phyloP scores from a whole-genome alignment of 805 yeast species.

The Diddensiella santjacobensis region DNA sequence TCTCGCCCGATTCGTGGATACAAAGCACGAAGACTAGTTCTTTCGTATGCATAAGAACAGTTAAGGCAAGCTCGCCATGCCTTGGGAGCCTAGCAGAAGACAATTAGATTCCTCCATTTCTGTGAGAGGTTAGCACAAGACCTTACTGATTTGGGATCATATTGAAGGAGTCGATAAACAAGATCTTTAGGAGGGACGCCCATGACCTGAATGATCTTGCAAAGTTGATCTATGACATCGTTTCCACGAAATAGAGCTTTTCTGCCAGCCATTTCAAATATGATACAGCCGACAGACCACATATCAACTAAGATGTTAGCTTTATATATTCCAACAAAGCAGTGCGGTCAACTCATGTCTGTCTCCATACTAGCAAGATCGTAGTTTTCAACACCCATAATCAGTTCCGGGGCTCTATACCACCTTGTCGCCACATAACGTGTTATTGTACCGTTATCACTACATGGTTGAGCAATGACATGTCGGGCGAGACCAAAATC shows the following conservation, averaged over 20 bases:
- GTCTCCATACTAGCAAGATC: slow-evolving; percentile 46
- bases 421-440: slow-evolving; percentile 87
- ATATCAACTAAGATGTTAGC: slow-evolving; percentile 60
- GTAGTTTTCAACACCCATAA: slow-evolving; percentile 56
- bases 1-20: slow-evolving; percentile 58
- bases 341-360: too few species aligned
- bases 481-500: slow-evolving; percentile 94
- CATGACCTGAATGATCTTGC: slow-evolving; percentile 60
- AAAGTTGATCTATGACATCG: slow-evolving; percentile 66
- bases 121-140: too few species aligned
- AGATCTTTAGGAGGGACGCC: slow-evolving; percentile 57
- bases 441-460: slow-evolving; percentile 35
- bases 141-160: too few species aligned
- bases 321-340: background rate
- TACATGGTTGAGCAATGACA: slow-evolving; percentile 29
- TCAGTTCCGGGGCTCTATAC: slow-evolving; percentile 92
- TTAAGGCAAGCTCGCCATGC: background rate
- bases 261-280: slow-evolving; percentile 80
- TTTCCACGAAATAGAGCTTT: slow-evolving; percentile 77
- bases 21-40: slow-evolving; percentile 28
- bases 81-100: background rate
- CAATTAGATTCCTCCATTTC: too few species aligned
- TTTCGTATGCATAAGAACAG: background rate
- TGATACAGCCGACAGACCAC: slow-evolving; percentile 93
- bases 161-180: background rate